Conservation (phyloP, 306 rosid genomes). For the Canavalia gladiata region DNA sequence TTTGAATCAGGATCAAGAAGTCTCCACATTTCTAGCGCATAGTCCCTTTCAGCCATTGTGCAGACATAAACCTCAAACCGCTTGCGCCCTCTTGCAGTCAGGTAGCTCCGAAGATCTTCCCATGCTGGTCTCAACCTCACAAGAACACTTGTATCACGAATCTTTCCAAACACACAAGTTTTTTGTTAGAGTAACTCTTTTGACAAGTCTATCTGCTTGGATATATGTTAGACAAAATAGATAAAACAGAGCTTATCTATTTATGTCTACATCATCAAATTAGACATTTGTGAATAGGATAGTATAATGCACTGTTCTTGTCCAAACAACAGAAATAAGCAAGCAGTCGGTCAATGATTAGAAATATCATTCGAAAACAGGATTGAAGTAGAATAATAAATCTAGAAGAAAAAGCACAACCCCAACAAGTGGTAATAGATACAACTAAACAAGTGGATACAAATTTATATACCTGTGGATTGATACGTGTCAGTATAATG, state of each 20-base stretch:
- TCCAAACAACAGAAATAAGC: conserved; percentile 30
- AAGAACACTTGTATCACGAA: conserved; percentile 99
- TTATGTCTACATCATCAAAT: conserved; percentile 28
- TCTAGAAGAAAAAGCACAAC: conserved; percentile 22
- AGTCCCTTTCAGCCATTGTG: conserved; percentile 99
- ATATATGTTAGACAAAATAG: not conserved
- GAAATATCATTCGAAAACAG: conserved; percentile 33
- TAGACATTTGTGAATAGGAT: not conserved
- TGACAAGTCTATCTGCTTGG: conserved; percentile 23
- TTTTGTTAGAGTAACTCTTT: conserved; percentile 41
- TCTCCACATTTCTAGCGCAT: conserved; percentile 99
- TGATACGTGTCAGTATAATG: conserved; percentile 95
- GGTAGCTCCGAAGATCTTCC: conserved; percentile 98
- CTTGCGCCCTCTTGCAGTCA: conserved; percentile 99
- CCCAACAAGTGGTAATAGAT: conserved; percentile 15
- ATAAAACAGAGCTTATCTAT: conserved; percentile 22
- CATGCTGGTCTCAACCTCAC: conserved; percentile 99
- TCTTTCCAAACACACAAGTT: conserved; percentile 56
- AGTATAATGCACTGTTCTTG: not conserved
- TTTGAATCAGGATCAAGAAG: conserved; percentile 99
- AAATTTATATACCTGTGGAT: conserved; percentile 78
- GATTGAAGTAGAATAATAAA: conserved; percentile 4
- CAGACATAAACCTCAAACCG: conserved; percentile 99
- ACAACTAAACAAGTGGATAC: conserved; percentile 30
- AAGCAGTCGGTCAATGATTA: conserved; percentile 38